Percentiles rank a stretch among this genome's conserved stretches.
phyloP scores from a whole-genome alignment of 345 rosid species.

The Populus euphratica region DNA sequence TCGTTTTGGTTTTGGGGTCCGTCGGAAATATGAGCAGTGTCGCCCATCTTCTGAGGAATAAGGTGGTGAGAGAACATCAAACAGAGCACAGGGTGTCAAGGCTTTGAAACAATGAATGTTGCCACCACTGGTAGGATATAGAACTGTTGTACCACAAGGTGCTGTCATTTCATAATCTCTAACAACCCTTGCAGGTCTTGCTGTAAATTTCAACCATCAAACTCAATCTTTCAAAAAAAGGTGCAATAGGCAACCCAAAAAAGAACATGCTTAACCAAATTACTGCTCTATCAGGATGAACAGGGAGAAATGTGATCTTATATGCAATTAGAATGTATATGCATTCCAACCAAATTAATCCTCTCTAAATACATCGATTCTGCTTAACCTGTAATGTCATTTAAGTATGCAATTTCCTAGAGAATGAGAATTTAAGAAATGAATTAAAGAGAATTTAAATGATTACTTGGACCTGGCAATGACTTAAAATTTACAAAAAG shows the following conservation, averaged over 20 bases:
- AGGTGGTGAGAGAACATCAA: conserved; percentile 73
- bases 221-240: not conserved
- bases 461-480: not conserved
- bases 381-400: not conserved
- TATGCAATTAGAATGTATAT: not conserved
- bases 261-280: not conserved
- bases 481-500: not conserved
- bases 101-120: conserved; percentile 85
- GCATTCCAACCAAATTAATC: not conserved
- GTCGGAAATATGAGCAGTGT: conserved; percentile 64
- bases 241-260: not conserved
- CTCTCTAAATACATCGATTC: not conserved
- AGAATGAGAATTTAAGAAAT: not conserved
- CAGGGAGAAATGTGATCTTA: not conserved
- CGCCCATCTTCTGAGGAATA: conserved; percentile 58
- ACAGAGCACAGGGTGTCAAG: conserved; percentile 63
- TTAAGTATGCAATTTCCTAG: not conserved
- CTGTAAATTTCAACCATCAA: conserved; percentile 34
- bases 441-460: not conserved
- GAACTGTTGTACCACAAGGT: conserved; percentile 55
- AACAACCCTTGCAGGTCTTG: conserved; percentile 71
- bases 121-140: conserved; percentile 76
- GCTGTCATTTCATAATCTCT: conserved; percentile 66
- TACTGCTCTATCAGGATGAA: not conserved
- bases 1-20: conserved; percentile 39